Conservation (phyloP, 441 rosid species). For the Aleurites moluccanus region DNA sequence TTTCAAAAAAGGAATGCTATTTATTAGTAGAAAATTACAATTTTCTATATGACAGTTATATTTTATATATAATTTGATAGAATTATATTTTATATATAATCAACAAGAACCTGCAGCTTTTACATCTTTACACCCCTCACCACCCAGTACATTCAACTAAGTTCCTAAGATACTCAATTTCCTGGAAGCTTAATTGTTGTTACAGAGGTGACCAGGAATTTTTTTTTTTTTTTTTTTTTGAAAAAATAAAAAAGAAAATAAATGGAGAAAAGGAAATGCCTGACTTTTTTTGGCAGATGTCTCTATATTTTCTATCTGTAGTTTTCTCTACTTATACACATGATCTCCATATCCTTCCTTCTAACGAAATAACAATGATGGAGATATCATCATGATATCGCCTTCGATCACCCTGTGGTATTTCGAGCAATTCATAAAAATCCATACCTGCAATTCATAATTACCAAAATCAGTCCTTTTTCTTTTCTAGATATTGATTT, state of each 20-base stretch:
- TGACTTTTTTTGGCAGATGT: constrained; percentile 9
- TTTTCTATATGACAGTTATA: constrained; percentile 33
- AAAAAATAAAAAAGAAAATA: constrained; percentile 11
- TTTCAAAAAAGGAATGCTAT: constrained; percentile 27
- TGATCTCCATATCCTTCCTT: constrained; percentile 98
- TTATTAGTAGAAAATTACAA: constrained; percentile 37
- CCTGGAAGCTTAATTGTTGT: constrained; percentile 34
- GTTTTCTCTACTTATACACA: constrained; percentile 58
- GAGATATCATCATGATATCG: constrained; percentile 93
- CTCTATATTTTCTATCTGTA: constrained; percentile 28
- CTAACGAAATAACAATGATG: constrained; percentile 83
- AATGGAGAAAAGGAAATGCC: constrained; percentile 40
- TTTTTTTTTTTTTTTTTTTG: no score
- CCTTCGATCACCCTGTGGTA: constrained; percentile 94
- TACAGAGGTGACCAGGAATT: constrained; percentile 35
- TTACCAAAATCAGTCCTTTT: constrained; percentile 7
- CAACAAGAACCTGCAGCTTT: constrained; percentile 37
- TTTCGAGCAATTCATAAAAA: constrained; percentile 85
- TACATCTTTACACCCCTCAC: constrained; percentile 43
- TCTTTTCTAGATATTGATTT: not conserved
- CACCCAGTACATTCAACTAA: constrained; percentile 31
- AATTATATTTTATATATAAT: no score
- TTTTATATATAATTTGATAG: no score
- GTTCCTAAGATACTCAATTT: constrained; percentile 24
- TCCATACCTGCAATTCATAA: constrained; percentile 72